Evolutionary conservation across 805 yeast genomes (phyloP), one percentile per base, ranked within the genome.

Genomic region (Starmerella etchellsii): DNA sequence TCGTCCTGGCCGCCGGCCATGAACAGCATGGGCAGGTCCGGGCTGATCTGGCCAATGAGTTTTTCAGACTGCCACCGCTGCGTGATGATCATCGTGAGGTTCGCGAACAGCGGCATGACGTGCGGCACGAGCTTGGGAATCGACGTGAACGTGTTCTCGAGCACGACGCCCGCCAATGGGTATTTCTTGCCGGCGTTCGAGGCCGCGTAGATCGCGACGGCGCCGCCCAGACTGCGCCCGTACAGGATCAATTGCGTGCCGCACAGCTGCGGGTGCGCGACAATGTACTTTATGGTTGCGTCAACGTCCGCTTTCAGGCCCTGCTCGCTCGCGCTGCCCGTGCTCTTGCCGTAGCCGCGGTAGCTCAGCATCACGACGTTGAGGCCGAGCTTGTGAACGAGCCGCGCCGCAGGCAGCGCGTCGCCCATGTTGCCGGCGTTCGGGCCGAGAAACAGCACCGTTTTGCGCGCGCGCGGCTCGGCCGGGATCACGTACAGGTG

Each of bases 391-490:
- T 66, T 61, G 59, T 73, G 81, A 47, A 87, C 75, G 9, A 78
- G 58, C 36, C 76, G 67, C 2, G 81, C 94, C 8, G 84, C 72
- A 1, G 95, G 95, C 36, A 88, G 63, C 23, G 81, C 77, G 55
- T 83, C 84, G 15, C 97, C 97, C 48, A 88, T 88, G 58, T 91
- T 88, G 4, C 97, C 97, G 2, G 96, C 96, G 60, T 88, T 88
- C 4, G 97, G 97, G 36, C 85, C 76, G 38, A 87, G 66, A 18
- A 91, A 69, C 21, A 91, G 54, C 10, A 88, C 70, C 0, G 96
- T 82, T 49, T 78, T 81, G 25, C 68, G 59, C 3, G 43, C 29
- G 5, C 21, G 42, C 75, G 71, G 18, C 42, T 48, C 3, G 9
- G 33, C 34, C 11, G 52, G 44, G 41, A 83, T 62, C 37, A 73